Evolutionary conservation across 108 stramenopile species (phyloP), one percentile per base, ranked within the genome.

Genomic region (Cylindrotheca closterium): DNA sequence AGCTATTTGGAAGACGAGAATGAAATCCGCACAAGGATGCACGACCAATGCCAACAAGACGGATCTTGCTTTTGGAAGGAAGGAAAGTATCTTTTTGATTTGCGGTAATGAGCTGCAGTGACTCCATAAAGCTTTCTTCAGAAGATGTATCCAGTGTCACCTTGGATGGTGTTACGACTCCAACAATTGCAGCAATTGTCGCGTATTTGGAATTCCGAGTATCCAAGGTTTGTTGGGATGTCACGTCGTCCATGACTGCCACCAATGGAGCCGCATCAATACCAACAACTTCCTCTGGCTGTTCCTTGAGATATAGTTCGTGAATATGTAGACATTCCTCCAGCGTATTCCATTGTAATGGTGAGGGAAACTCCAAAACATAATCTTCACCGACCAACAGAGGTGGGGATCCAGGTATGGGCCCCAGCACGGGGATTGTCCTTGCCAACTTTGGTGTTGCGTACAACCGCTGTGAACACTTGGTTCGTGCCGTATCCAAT

Each of bases 141-240:
- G 51, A 52, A 3, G 63, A 27, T 12, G 19, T 24, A 3, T 65
- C 74, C 52, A 48, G 45, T 12, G 51, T 30, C 21, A 23, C 53
- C 19, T 47, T n/a, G 22, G n/a, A 19, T 22, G 31, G 12, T n/a
- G 25, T 60, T 30, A 60, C 46, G 7, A 75, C 52, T 17, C 68
- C 68, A 53, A 79, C 78, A 29, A 85, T 67, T 22, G 84, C 74
- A 4, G 84, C 78, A 10, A 85, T 66, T 0, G 84, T 81, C 5
- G 80, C 80, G 63, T 73, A 79, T 26, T 30, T 51, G 8, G 4
- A 26, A 51, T 21, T 60, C 3, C 25, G 30, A 21, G 7, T 62
- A 18, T 4, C 30, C 25, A 51, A 29, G 24, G 62, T 2, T 29
- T 34, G 25, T 23, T n/a, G 7, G 4, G 46, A 73, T 21, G 75